Base-by-base conservation (phyloP, 2,329 filamentous ascomycete species). In the Alternaria ethzedia region DNA sequence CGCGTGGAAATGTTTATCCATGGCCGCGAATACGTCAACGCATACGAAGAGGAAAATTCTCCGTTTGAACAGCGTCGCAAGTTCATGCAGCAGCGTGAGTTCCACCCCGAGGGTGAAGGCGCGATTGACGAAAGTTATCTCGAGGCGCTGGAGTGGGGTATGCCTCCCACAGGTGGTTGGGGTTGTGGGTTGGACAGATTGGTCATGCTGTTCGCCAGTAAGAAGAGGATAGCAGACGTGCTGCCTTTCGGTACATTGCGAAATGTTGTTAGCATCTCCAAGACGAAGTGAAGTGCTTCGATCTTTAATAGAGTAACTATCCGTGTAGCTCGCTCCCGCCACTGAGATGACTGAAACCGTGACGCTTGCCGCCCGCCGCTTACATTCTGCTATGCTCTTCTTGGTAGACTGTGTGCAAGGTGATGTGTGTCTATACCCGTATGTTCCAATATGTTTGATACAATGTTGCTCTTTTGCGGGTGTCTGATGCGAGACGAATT, bases 21-120 rank as follows among this genome's bases (percentile, higher is more conserved):
- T 54, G 89, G 91, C 44, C 88, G 89, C 58, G 96, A 99, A 77
- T 86, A 97, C 30, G 93, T 95, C 64, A 99, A 99, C 80, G 96
- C 95, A 83, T 99, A 99, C 79, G 96, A 99, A 79, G 96, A 99
- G 81, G 96, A 99, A 79, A 99, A 99, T 79, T 92, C 93, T 55
- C 96, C 96, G 0, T 89, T 91, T 57, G 91, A 91, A 72, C 96
- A 99, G 82, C 86, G 92, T 49, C 85, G 87, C 59, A 99, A 99
- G 80, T 94, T 99, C 68, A 80, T 89, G 50, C 86, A 86, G 66
- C 88, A 90, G 73, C 75, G 85, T 3, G 74, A 69, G 17, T 82
- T 75, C 17, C 71, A 77, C 23, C 63, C 80, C 7, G 71, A 76
- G 17, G 77, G 75, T 12, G 70, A 77, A 7, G 80, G 78, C 20